Base-by-base conservation (phyloP, 1,284 basidiomycete species). In the Pseudozyma sp. region DNA sequence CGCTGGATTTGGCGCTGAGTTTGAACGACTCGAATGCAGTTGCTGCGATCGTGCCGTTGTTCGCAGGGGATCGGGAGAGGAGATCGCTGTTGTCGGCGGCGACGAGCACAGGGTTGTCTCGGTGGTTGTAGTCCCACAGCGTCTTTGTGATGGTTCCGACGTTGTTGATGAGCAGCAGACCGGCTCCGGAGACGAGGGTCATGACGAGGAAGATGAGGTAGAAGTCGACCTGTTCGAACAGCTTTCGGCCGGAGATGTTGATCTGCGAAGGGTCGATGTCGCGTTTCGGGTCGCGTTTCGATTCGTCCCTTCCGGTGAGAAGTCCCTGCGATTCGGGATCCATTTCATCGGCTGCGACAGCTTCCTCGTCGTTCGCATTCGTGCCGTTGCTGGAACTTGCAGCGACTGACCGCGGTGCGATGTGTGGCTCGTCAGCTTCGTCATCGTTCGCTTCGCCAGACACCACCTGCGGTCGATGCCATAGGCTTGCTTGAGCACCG, bases 91-190 rank as follows among this genome's bases (percentile, higher is more conserved):
- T 63, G 30, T 33, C 14, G 3, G 62, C 65, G 13, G 66, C 71
- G 1, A 69, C 49, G 7, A 69, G 56, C 4, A 54, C 17, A 4
- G 60, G 48, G 17, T 69, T 34, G 19, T 45, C 44, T 8, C 70
- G 72, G 19, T 90, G 88, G 7, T 88, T 88, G 66, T 90, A 87
- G 13, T 91, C 89, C 67, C 90, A 93, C 13, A 97, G 87, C 0
- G 92, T 92, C 81, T 93, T 90, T 0, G 94, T 90, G 82, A 97
- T 93, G 0, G 92, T 91, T n/a, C 94, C 94, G 24, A 94, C 93
- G 76, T 97, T 97, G 85, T 96, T 96, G 86, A 97, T 97, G 79
- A 92, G 95, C 90, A 94, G 93, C 34, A 97, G 77, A 0, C 94
- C 94, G 1, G 92, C 93, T 13, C 94, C 94, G 66, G 90, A 91